Evolutionary conservation across 371 early-diverging fungal species (phyloP).

Genomic region (Actinomortierella ambigua): DNA sequence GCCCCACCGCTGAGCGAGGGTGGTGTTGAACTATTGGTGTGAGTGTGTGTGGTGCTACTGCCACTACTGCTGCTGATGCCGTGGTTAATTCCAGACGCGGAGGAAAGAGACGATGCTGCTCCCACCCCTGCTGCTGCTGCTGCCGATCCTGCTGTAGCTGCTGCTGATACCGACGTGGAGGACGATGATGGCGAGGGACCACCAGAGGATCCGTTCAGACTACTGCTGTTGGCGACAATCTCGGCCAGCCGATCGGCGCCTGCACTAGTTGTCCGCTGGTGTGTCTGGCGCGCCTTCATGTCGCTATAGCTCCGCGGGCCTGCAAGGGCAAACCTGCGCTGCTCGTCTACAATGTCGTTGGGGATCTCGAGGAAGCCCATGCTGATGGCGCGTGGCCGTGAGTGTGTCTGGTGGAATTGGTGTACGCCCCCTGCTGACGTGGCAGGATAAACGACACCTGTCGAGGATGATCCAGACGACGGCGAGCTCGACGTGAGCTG

Average conservation of each 20-base stretch:
- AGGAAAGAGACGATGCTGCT: no score
- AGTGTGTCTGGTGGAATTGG: conserved; percentile 51
- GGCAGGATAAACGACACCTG: conserved; percentile 46
- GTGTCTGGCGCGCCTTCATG: conserved; percentile 45
- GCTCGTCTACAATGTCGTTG: conserved; percentile 39
- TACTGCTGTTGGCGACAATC: conserved; percentile 13
- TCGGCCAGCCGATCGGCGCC: conserved; percentile 54
- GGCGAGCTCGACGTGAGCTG: conserved; percentile 41
- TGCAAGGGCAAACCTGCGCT: conserved; percentile 43
- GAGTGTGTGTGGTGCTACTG: no score
- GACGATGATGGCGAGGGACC: neutral
- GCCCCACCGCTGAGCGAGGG: no score
- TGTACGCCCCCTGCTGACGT: conserved; percentile 53
- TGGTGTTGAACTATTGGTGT: no score
- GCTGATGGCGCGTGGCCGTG: conserved; percentile 64
- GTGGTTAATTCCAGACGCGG: conserved; percentile 36
- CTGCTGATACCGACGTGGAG: neutral
- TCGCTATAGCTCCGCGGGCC: conserved; percentile 45
- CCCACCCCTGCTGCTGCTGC: conserved; percentile 20
- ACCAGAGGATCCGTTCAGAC: neutral
- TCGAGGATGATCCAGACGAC: conserved; percentile 41
- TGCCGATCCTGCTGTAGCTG: conserved; percentile 3
- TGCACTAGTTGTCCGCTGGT: conserved; percentile 51
- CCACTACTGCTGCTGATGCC: conserved; percentile 37
- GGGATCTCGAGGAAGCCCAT: conserved; percentile 63